Conservation (phyloP, 306 rosid genomes). For the Astragalus membranaceus region DNA sequence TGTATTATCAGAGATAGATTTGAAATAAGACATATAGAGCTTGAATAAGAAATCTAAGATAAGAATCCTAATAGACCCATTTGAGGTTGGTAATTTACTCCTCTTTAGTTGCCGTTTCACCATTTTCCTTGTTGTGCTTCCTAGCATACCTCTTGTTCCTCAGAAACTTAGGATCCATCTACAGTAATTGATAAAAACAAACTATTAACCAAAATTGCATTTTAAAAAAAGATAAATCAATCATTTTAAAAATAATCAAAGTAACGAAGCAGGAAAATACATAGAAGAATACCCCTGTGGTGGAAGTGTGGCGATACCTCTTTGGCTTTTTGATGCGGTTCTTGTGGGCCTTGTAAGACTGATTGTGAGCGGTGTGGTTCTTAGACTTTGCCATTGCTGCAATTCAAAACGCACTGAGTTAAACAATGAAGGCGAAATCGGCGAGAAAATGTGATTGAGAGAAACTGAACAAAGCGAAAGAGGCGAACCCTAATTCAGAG, state of each 20-base stretch:
- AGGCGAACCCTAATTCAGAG: conserved; percentile 9
- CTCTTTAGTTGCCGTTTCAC: conserved; percentile 45
- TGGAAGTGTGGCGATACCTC: conserved; percentile 93
- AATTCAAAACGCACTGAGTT: background rate
- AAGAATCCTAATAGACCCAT: conserved; percentile 13
- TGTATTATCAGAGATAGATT: background rate
- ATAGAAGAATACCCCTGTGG: conserved; percentile 64
- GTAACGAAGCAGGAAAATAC: background rate
- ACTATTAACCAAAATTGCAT: background rate
- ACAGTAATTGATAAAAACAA: background rate
- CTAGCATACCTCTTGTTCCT: conserved; percentile 99
- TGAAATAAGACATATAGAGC: background rate
- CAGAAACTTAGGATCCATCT: conserved; percentile 99
- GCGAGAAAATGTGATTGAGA: background rate
- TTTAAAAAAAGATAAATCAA: background rate
- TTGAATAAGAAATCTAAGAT: background rate
- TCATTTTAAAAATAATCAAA: background rate
- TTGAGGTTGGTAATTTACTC: conserved; percentile 37
- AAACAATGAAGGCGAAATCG: background rate
- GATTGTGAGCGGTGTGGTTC: conserved; percentile 99
- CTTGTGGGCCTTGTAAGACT: conserved; percentile 93
- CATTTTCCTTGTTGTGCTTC: conserved; percentile 80
- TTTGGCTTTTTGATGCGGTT: conserved; percentile 95
- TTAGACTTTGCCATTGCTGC: conserved; percentile 98
- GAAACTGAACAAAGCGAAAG: background rate